Evolutionary conservation across 331 rosid genomes (phyloP).

Genomic region (Phaseolus coccineus): DNA sequence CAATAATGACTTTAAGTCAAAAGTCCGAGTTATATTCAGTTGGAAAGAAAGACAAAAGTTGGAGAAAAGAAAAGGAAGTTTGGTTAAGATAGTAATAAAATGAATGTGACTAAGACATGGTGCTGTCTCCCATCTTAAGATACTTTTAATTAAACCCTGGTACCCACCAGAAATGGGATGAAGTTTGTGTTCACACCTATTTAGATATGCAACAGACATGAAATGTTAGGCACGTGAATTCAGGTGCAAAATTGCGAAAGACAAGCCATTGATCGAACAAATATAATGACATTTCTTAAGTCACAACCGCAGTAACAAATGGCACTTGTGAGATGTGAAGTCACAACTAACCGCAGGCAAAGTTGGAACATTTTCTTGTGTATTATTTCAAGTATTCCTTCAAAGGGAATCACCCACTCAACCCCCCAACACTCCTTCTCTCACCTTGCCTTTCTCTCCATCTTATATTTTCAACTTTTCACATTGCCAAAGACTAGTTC

Average conservation of each 20-base stretch:
- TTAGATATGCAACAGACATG: not conserved
- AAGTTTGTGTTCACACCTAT: constrained; percentile 4
- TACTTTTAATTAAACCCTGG: not conserved
- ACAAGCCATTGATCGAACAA: not conserved
- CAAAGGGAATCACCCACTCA: constrained; percentile 45
- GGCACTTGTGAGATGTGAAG: constrained; percentile 45
- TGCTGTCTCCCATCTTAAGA: constrained; percentile 33
- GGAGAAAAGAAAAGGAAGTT: not conserved
- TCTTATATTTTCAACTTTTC: constrained; percentile 32
- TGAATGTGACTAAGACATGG: not conserved
- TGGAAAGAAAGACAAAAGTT: no score
- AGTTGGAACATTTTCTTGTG: not conserved
- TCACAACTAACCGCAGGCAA: constrained; percentile 42
- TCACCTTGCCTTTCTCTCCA: not conserved
- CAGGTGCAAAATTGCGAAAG: constrained; percentile 12
- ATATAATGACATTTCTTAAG: not conserved
- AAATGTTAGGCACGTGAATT: constrained; percentile 35
- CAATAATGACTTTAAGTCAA: no score
- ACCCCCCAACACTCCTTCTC: constrained; percentile 28
- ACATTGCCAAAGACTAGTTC: not conserved
- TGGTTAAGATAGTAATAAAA: not conserved
- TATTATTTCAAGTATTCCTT: constrained; percentile 48
- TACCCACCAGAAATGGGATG: constrained; percentile 16
- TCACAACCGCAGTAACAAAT: constrained; percentile 46
- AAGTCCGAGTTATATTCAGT: no score